These are phyloP conservation scores for Gynostemma pentaphyllum DNA, from an alignment of 306 rosid species.

Conservation along the genomic window DNA sequence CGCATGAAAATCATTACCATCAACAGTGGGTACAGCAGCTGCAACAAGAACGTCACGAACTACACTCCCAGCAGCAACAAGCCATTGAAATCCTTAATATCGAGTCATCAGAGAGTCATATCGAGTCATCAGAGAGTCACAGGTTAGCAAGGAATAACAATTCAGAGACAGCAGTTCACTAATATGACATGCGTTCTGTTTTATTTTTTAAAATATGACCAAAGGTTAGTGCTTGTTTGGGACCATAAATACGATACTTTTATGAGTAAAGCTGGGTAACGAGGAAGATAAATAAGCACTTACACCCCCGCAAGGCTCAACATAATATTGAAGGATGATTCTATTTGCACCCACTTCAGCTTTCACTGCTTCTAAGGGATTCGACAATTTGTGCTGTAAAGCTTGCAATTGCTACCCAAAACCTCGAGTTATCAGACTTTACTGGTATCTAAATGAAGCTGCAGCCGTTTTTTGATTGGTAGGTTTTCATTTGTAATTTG, in stretches of 20 bases:
- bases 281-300: too few species aligned
- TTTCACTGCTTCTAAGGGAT: neutral
- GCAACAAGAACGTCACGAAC: neutral
- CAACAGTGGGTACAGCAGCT: neutral
- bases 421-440: neutral
- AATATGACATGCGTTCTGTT: too few species aligned
- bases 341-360: neutral
- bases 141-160: neutral
- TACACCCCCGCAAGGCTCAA: neutral
- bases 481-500: too few species aligned
- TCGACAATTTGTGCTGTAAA: neutral
- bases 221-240: conserved; percentile 2
- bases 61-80: neutral
- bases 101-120: neutral
- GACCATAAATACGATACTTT: neutral
- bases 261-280: too few species aligned
- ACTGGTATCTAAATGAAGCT: neutral
- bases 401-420: neutral
- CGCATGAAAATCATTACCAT: neutral
- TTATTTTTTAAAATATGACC: too few species aligned
- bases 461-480: too few species aligned
- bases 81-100: neutral
- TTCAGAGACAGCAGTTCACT: neutral
- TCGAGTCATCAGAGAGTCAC: neutral
- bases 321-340: neutral